Evolutionary conservation across 345 rosid genomes (phyloP).

Genomic region (Toxicodendron radicans): DNA sequence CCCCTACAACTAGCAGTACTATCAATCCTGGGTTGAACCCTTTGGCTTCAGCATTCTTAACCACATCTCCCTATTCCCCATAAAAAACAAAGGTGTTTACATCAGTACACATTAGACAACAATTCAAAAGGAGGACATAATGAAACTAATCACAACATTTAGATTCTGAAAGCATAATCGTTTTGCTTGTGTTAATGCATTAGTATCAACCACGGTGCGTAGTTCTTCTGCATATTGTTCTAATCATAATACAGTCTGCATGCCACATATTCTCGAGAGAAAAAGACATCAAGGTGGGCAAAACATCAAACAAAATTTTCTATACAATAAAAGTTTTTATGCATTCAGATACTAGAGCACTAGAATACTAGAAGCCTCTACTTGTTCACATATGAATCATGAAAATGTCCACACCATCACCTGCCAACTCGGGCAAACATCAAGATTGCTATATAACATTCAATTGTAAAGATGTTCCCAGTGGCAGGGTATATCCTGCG

Average conservation of each 20-base stretch:
- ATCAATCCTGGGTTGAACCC: conserved; percentile 77
- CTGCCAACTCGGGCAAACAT: neutral
- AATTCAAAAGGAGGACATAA: neutral
- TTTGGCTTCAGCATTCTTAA: conserved; percentile 35
- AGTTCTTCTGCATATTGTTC: neutral
- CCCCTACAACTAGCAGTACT: conserved; percentile 64
- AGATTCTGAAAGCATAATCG: neutral
- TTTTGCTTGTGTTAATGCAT: neutral
- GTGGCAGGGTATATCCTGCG: neutral
- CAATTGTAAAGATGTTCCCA: neutral
- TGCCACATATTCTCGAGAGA: neutral
- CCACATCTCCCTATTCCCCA: conserved; percentile 28
- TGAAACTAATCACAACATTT: neutral
- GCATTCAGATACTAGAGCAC: neutral
- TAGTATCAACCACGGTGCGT: neutral
- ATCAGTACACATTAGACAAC: neutral
- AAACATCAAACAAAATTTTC: neutral
- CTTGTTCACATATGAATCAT: neutral
- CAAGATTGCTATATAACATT: neutral
- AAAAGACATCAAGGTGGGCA: neutral
- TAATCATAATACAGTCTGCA: neutral
- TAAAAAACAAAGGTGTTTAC: neutral
- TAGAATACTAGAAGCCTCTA: neutral
- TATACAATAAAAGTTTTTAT: neutral
- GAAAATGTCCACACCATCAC: neutral